Percentiles rank a stretch among this genome's conserved stretches.
Conservation (phyloP, 306 rosid species). For the Clitoria ternatea region DNA sequence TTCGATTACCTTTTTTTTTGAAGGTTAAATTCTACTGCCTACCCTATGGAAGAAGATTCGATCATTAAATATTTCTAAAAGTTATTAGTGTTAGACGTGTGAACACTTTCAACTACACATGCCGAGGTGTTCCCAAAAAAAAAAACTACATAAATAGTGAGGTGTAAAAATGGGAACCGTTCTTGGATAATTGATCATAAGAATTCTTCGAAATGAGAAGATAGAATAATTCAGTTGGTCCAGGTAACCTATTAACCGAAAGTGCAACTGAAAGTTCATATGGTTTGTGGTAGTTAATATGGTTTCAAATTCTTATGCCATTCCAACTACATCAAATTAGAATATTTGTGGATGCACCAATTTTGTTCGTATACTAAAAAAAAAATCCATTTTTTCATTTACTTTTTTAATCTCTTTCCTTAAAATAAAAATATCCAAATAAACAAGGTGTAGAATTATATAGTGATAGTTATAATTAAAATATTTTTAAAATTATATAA, state of each 20-base stretch:
- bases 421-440: too few species aligned
- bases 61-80: too few species aligned
- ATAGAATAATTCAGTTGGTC: slow-evolving; percentile 18
- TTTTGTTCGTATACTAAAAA: too few species aligned
- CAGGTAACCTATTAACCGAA: slow-evolving; percentile 28
- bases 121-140: too few species aligned
- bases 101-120: background rate
- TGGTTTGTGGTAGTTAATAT: slow-evolving; percentile 35
- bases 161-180: background rate
- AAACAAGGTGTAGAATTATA: too few species aligned
- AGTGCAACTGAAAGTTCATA: slow-evolving; percentile 28
- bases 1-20: too few species aligned
- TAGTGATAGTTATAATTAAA: too few species aligned
- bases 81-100: background rate
- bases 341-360: background rate
- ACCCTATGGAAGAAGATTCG: too few species aligned
- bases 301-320: slow-evolving; percentile 17
- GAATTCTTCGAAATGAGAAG: background rate
- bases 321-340: slow-evolving; percentile 9
- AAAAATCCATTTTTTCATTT: too few species aligned
- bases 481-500: too few species aligned
- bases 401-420: too few species aligned
- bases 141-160: background rate
- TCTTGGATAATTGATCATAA: background rate
- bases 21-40: too few species aligned